Evolutionary conservation across 306 rosid genomes (phyloP), one percentile per base, ranked within the genome.

Genomic region (Cucurbita ficifolia): DNA sequence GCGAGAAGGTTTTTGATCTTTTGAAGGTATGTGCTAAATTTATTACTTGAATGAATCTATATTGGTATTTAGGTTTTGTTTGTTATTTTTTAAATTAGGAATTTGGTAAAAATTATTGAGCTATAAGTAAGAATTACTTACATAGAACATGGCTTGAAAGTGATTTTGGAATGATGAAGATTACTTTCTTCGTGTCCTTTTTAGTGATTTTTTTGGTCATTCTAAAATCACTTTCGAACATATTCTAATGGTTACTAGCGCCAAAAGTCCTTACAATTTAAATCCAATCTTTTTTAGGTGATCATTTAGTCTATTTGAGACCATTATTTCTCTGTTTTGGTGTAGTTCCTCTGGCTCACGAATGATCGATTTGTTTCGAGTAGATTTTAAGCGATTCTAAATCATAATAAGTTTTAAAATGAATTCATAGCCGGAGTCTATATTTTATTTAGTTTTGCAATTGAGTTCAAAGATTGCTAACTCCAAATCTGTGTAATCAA

Each of bases 1-100:
- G 97, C 64, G 98, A 93, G 81, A 93, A 93, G 87, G 98, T 90
- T 84, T 93, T 90, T 61, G 97, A 93, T 88, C 98, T 93, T 79
- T 84, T 93, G 56, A 87, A 93, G 98, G 98, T 90, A 77, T 40
- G 92, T 70, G 51, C 70, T 59, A 33, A 71, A 35, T 53, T 51
- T 38, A 51, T 29, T n/a, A 33, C 45, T 3, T 14, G 35, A 24
- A n/a, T 64, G 71, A 18, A 40, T 8, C 14, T 42, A 40, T 18
- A 35, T n/a, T 40, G 8, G 52, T 10, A 40, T 40, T 19, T 64
- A 13, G 71, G 69, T 3, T 17, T 7, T 10, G 5, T 16, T 6
- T 0, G 0, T 64, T 17, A 17, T 17, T 63, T 63, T 63, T 9
- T n/a, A 16, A 7, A 35, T 61, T 36, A 61, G 68, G 46, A 61